A percentile compares a stretch with the other conserved stretches of the same genome.
Conservation (phyloP, 352 stramenopile species). For the Pythium vanterpoolii region DNA sequence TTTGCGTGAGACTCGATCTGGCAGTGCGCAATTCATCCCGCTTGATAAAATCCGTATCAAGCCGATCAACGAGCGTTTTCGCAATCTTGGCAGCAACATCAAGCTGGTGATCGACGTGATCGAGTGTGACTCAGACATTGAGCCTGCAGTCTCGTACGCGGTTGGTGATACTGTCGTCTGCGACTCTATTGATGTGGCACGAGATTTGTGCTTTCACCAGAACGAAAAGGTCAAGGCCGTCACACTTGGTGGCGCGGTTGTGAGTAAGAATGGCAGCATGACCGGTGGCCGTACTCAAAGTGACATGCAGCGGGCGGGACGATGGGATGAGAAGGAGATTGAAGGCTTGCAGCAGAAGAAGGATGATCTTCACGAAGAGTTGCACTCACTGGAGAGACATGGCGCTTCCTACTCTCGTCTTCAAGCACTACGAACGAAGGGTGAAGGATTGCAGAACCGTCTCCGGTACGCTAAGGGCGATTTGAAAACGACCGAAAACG, state of each 20-base stretch:
- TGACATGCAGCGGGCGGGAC: conserved; percentile 75
- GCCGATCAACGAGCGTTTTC: conserved; percentile 92
- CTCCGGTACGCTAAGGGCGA: conserved; percentile 76
- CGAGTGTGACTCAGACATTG: conserved; percentile 89
- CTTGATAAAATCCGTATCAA: conserved; percentile 93
- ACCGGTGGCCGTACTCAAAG: conserved; percentile 92
- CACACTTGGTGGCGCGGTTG: conserved; percentile 94
- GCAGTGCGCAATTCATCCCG: conserved; percentile 96
- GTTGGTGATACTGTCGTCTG: conserved; percentile 96
- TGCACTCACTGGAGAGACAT: conserved; percentile 61
- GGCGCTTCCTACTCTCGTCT: conserved; percentile 65
- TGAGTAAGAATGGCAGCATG: conserved; percentile 98
- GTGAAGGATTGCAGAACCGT: conserved; percentile 69
- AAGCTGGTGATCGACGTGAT: conserved; percentile 96
- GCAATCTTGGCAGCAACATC: conserved; percentile 88
- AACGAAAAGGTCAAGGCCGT: conserved; percentile 89
- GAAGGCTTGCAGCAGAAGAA: conserved; percentile 83
- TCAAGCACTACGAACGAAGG: conserved; percentile 61
- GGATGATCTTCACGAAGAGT: conserved; percentile 70
- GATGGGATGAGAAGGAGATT: conserved; percentile 93
- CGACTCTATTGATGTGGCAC: conserved; percentile 93
- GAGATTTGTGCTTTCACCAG: conserved; percentile 77
- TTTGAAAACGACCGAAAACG: conserved; percentile 61
- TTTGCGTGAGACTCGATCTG: conserved; percentile 93
- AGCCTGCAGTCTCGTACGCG: conserved; percentile 94